phyloP scores from a whole-genome alignment of 306 rosid genomes.

The Acacia melanoxylon region DNA sequence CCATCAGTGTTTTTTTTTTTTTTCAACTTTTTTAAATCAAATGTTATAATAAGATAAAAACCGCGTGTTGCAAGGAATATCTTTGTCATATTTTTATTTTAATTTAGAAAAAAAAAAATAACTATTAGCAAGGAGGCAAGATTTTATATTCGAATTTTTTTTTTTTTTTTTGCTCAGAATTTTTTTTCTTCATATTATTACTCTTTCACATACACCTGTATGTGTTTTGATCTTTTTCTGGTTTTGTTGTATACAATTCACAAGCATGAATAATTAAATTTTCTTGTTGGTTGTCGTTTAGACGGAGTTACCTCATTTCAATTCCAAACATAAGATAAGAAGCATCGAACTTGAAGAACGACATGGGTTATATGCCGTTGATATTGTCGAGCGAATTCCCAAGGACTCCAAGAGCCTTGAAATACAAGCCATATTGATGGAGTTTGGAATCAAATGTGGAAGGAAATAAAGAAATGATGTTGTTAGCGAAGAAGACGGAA shows the following conservation, averaged over 20 bases:
- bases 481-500: too few relatives aligned
- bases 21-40: too few relatives aligned
- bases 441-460: neutral
- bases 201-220: too few relatives aligned
- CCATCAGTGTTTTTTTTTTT: too few relatives aligned
- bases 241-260: neutral
- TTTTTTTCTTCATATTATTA: too few relatives aligned
- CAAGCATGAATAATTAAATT: neutral
- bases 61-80: too few relatives aligned
- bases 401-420: conserved; percentile 3
- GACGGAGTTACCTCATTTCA: conserved; percentile 6
- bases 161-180: too few relatives aligned
- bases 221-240: neutral
- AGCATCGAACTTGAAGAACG: neutral
- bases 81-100: too few relatives aligned
- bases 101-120: too few relatives aligned
- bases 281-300: neutral
- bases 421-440: neutral
- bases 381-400: neutral
- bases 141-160: too few relatives aligned
- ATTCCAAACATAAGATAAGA: neutral
- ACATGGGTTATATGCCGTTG: neutral
- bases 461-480: neutral
- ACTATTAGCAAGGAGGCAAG: too few relatives aligned
- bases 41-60: too few relatives aligned